Base-by-base conservation (phyloP, 2,329 filamentous ascomycete species). In the Claviceps cyperi region DNA sequence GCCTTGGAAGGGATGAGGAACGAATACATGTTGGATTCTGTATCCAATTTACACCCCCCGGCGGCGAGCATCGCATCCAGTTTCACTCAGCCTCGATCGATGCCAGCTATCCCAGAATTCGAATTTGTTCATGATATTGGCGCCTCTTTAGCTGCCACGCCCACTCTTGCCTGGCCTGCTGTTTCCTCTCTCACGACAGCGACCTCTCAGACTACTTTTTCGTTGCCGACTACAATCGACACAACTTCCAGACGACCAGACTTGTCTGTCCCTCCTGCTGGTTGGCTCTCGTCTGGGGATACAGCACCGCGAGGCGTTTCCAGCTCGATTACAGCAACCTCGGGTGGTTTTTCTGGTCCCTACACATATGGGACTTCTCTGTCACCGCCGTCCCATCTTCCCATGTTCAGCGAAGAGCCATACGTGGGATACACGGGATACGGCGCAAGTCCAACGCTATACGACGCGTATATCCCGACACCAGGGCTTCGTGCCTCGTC, bases 401-500 rank as follows among this genome's bases (percentile, higher is more conserved):
- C 60, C 5, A 56, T 65, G 47, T 62, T 69, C 53, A 63, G 61
- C 36, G 61, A 60, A 32, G 50, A 51, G 28, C 53, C 63, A 52
- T 54, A 54, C 2, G 50, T 68, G 36, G 54, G 62, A 17, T 58
- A 71, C 43, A 51, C 64, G 28, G 60, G 59, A 21, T 73, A 67
- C 52, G 52, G 63, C 38, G 66, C 69, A 32, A 44, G 32, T 15
- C 43, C 47, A 28, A 21, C 38, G 43, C 60, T 70, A 50, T 66
- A 67, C 40, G 60, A 62, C 49, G 52, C 65, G 38, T 62, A 66
- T 43, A 60, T 64, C 43, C 66, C 67, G 52, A 54, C 61, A 56
- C 66, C 65, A 59, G 64, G 69, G 60, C 67, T 75, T 66, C 71
- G 73, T 69, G 65, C 69, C 55, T 72, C 71, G 60, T 71, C 73